Evolutionary conservation across 2,329 filamentous ascomycete species (phyloP), one percentile per base, ranked within the genome.

Genomic region (Diaporthe sp.): DNA sequence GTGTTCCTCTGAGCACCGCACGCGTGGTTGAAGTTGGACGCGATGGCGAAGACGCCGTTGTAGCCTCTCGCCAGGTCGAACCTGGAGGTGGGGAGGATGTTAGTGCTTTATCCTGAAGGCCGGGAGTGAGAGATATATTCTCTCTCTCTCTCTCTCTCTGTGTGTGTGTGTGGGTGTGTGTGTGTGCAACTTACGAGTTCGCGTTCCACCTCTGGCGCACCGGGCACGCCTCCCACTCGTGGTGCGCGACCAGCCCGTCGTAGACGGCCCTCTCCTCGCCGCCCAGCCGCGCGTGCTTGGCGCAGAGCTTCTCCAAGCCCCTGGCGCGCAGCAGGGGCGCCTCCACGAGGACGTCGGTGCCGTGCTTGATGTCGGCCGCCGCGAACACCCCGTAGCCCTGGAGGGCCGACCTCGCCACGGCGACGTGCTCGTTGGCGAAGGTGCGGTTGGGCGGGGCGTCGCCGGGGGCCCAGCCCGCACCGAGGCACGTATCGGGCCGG

Each of bases 11-110:
- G 80, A 0, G 85, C 83, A 2, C 78, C 75, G 79, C 90, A 92
- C 0, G 89, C 87, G 79, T 92, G 90, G 79, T 92, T 92, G 82
- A 92, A 91, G 3, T 90, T 85, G 0, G 89, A 87, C 0, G 87
- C 88, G 8, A 89, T 82, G 0, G 87, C 84, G 74, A 90, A 91
- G 3, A 91, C 85, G 0, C 84, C 86, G 9, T 81, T 78, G 4
- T 78, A 77, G 0, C 75, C 73, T 1, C 44, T 55, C 12, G 82
- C 75, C 1, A 74, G 39, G 13, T 76, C 71, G 70, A 82, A 82
- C 17, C 81, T 83, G 71, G n/a, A 17, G 17, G 17, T 8, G 7
- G 44, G 44, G 17, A 47, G 44, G 2, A 47, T 20, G 44, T 47
- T 17, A 47, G 44, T 44, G 42, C 13, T 44, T 44, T 44, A 12